Percentiles rank a stretch among this genome's conserved stretches.
Conservation (phyloP, 1,284 basidiomycete genomes). For the Entoloma clypeatum region DNA sequence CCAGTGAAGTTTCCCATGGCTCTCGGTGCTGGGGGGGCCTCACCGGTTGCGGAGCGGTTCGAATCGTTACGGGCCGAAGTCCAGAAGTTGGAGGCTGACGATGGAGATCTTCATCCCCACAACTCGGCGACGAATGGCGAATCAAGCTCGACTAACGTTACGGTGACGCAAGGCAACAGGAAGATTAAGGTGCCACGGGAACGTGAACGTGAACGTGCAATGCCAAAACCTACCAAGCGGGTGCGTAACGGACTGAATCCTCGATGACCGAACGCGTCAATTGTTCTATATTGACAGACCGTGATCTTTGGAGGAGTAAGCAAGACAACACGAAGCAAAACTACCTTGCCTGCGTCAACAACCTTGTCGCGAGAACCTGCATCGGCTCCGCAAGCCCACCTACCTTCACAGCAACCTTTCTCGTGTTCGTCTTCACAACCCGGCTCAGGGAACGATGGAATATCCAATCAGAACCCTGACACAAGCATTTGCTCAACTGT, state of each 20-base stretch:
- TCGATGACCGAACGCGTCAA: conserved; percentile 10
- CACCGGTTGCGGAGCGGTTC: conserved; percentile 22
- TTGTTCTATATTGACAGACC: conserved; percentile 19
- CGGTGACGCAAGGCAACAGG: neutral
- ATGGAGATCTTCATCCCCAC: too few species aligned
- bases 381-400: conserved; percentile 16
- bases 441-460: conserved; percentile 12
- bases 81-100: conserved; percentile 20
- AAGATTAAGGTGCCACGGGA: neutral
- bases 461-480: conserved; percentile 20
- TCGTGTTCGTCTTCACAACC: conserved; percentile 2
- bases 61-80: conserved; percentile 22
- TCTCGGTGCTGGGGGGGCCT: conserved; percentile 15
- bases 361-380: conserved; percentile 10
- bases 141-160: neutral
- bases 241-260: conserved; percentile 14
- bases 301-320: conserved; percentile 24
- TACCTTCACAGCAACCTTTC: conserved; percentile 9
- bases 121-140: conserved; percentile 7
- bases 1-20: conserved; percentile 13
- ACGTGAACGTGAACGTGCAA: conserved; percentile 1
- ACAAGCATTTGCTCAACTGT: conserved; percentile 23
- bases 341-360: conserved; percentile 6
- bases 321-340: conserved; percentile 21
- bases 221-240: conserved; percentile 14